Evolutionary conservation across 495 filamentous ascomycete genomes (phyloP).

Genomic region (Thozetella sp.): DNA sequence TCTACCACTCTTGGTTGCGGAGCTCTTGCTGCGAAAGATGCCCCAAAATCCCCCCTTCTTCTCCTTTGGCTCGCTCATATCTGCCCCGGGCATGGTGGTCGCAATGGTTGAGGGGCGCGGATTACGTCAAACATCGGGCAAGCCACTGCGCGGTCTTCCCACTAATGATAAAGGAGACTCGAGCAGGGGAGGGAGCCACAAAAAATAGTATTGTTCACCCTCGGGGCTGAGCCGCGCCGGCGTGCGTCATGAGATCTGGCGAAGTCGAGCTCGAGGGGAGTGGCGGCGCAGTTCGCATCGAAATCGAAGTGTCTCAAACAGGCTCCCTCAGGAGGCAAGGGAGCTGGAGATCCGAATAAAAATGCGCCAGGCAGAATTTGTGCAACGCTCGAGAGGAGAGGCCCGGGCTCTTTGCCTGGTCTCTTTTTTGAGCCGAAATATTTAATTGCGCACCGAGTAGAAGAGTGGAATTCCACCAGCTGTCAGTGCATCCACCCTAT

Average conservation of each 20-base stretch:
- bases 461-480: no score
- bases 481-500: no score
- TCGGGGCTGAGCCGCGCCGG: not conserved
- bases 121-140: constrained; percentile 6
- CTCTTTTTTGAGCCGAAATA: no score
- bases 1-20: constrained; percentile 26
- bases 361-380: no score
- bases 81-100: not conserved
- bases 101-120: not conserved
- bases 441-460: no score
- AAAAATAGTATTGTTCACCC: constrained; percentile 2
- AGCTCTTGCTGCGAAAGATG: constrained; percentile 34
- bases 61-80: constrained; percentile 26
- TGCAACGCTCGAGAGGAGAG: no score
- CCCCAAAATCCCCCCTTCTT: constrained; percentile 38
- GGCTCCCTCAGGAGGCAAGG: no score
- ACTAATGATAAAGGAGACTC: not conserved
- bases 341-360: no score
- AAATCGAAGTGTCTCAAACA: not conserved
- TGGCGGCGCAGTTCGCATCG: constrained; percentile 7
- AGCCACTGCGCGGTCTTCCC: not conserved
- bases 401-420: no score
- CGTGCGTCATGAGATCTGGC: constrained; percentile 8
- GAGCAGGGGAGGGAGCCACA: not conserved
- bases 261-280: not conserved